These are phyloP conservation scores for Lipomyces oligophaga DNA, from an alignment of 805 yeast genomes.

Conservation along the genomic window DNA sequence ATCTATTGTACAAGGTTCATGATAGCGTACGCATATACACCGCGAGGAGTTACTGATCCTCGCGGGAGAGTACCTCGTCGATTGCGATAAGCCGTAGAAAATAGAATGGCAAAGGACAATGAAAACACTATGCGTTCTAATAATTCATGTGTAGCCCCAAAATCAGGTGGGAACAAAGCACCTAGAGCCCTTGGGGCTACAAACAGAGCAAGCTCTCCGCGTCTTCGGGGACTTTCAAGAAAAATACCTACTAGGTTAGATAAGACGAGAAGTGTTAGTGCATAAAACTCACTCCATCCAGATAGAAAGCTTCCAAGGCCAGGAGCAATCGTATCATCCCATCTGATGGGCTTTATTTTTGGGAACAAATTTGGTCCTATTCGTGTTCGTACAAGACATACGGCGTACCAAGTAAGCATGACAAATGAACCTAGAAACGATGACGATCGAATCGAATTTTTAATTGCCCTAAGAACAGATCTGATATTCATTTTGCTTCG, in stretches of 20 bases:
- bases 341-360: conserved; percentile 36
- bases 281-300: conserved; percentile 43
- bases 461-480: conserved; percentile 27
- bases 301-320: conserved; percentile 42
- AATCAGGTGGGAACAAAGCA: conserved; percentile 12
- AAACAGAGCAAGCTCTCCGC: conserved; percentile 49
- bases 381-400: conserved; percentile 44
- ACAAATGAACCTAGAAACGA: conserved; percentile 45
- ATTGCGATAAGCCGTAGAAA: conserved; percentile 2
- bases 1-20: conserved; percentile 3
- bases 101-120: conserved; percentile 12
- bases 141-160: conserved; percentile 6
- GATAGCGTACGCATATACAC: conserved; percentile 17
- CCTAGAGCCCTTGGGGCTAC: conserved; percentile 30
- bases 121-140: conserved; percentile 12
- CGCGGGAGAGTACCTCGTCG: neutral
- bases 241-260: conserved; percentile 11
- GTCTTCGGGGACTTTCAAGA: conserved; percentile 40
- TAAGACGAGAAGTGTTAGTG: neutral
- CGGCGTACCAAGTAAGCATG: conserved; percentile 46
- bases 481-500: conserved; percentile 21
- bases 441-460: conserved; percentile 42
- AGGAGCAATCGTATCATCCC: conserved; percentile 44
- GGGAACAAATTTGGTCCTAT: conserved; percentile 44
- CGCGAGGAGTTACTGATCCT: conserved; percentile 4